Percentiles rank a stretch among this genome's conserved stretches.
These are phyloP conservation scores for Dactylonectria estremocensis DNA, from an alignment of 2,329 filamentous ascomycete genomes.

Conservation along the genomic window DNA sequence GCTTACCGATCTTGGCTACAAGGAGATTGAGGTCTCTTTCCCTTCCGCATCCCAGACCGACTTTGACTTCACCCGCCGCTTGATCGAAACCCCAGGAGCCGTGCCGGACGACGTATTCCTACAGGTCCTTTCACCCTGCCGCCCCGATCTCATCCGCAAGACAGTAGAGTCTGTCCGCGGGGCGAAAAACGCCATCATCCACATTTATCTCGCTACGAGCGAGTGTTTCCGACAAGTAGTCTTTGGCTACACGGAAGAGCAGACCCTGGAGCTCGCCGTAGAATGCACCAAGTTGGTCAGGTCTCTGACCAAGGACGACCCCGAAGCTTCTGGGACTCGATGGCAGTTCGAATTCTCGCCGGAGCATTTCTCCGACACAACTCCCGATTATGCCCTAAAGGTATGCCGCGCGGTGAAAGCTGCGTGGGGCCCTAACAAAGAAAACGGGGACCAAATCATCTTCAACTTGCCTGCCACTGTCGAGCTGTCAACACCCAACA, in stretches of 20 bases:
- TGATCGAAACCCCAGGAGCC: constrained; percentile 72
- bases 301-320: constrained; percentile 88
- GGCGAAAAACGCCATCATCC: constrained; percentile 93
- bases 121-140: constrained; percentile 93
- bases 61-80: constrained; percentile 91
- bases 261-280: constrained; percentile 86
- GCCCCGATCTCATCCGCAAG: constrained; percentile 89
- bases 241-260: constrained; percentile 86
- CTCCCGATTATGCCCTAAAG: no score
- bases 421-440: no score
- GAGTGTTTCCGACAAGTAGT: constrained; percentile 94
- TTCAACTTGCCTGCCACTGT: no score
- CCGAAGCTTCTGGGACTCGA: constrained; percentile 43
- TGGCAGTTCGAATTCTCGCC: no score
- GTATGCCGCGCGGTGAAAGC: no score
- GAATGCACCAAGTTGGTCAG: constrained; percentile 89
- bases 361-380: no score
- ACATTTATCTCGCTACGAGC: constrained; percentile 96
- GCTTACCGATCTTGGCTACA: constrained; percentile 93
- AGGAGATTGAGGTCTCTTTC: constrained; percentile 97
- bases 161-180: constrained; percentile 94
- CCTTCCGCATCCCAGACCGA: constrained; percentile 95
- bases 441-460: no score
- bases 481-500: no score
- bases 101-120: constrained; percentile 84